These are phyloP conservation scores for Daphne laureola DNA, from an alignment of 441 rosid species.

Conservation along the genomic window DNA sequence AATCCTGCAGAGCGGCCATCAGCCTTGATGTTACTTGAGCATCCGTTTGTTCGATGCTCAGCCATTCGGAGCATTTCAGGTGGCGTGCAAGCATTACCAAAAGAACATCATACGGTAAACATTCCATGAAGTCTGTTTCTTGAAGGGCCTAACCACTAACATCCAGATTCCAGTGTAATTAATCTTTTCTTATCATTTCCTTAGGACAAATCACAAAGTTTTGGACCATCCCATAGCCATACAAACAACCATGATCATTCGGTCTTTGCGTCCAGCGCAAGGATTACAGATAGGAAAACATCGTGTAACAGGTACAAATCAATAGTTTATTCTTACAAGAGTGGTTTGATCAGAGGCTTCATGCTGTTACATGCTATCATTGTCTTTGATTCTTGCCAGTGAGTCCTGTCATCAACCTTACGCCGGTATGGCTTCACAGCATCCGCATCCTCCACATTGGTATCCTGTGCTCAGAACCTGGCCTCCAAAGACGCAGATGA, in stretches of 20 bases:
- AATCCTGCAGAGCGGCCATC: constrained; percentile 54
- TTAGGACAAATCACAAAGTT: constrained; percentile 26
- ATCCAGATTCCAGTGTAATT: too few species aligned
- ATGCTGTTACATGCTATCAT: not conserved
- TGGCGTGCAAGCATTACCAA: constrained; percentile 18
- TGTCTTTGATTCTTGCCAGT: constrained; percentile 9
- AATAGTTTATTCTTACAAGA: not conserved
- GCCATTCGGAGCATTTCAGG: constrained; percentile 21
- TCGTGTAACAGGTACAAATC: constrained; percentile 17
- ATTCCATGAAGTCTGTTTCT: constrained; percentile 2
- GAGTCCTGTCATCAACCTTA: constrained; percentile 13
- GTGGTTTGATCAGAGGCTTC: constrained; percentile 5
- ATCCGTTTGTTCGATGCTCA: constrained; percentile 45
- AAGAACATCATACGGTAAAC: constrained; percentile 24
- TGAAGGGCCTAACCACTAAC: not conserved
- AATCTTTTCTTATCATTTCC: not conserved
- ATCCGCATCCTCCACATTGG: constrained; percentile 13
- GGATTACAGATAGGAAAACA: constrained; percentile 12
- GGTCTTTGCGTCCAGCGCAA: constrained; percentile 11
- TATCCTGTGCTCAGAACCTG: constrained; percentile 9
- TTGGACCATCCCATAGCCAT: constrained; percentile 8
- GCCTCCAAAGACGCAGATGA: constrained; percentile 7
- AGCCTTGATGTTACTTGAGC: constrained; percentile 44
- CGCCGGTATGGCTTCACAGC: constrained; percentile 17
- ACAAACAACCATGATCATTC: constrained; percentile 10